phyloP scores from a whole-genome alignment of 2,329 filamentous ascomycete genomes.

The Xylaria sp. region DNA sequence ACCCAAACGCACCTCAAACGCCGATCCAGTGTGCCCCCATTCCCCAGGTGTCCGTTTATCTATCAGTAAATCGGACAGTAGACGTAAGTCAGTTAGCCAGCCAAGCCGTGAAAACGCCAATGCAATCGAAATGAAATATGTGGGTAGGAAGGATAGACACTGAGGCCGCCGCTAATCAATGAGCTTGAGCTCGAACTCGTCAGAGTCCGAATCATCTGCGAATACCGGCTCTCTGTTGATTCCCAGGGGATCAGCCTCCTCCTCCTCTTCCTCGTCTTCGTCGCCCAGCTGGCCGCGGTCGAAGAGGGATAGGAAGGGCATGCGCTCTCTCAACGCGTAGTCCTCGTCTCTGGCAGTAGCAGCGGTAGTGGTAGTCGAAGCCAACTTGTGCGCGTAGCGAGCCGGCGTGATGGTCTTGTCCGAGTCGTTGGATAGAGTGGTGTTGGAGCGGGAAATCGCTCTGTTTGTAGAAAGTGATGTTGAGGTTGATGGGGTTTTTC shows the following conservation, averaged over 20 bases:
- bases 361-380: conserved; percentile 38
- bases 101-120: conserved; percentile 9
- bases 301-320: conserved; percentile 69
- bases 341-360: conserved; percentile 47
- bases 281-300: conserved; percentile 52
- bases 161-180: conserved; percentile 32
- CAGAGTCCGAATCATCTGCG: conserved; percentile 55
- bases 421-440: conserved; percentile 53
- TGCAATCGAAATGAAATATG: conserved; percentile 12
- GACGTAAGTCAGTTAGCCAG: neutral
- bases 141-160: neutral
- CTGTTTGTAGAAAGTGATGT: conserved; percentile 22
- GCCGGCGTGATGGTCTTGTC: conserved; percentile 62
- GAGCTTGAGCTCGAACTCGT: conserved; percentile 67
- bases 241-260: conserved; percentile 47
- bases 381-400: conserved; percentile 52
- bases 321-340: conserved; percentile 54
- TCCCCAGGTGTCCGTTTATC: neutral
- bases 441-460: conserved; percentile 50
- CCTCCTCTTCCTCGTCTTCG: conserved; percentile 55
- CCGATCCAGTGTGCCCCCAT: conserved; percentile 7
- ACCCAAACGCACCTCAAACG: conserved; percentile 8
- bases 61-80: conserved; percentile 3
- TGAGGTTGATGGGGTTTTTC: conserved; percentile 25
- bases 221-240: conserved; percentile 48